Base-by-base conservation (phyloP, 768 basidiomycete species). In the Wakefieldia striispora region DNA sequence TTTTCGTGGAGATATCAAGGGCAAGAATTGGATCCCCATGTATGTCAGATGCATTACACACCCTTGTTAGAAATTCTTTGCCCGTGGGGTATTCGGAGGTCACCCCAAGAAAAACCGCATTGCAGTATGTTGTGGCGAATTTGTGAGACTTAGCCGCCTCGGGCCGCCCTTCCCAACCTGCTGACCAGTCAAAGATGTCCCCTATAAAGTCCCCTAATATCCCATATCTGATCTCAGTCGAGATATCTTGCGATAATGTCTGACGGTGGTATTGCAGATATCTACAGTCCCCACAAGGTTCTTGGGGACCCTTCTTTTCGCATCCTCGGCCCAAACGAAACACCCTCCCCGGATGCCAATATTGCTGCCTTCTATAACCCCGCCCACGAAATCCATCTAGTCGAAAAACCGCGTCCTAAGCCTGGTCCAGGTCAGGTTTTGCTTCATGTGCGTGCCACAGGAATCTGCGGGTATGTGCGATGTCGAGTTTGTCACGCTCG, bases 351-450 rank as follows among this genome's bases (percentile, higher is more conserved):
- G 23, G 71, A 70, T 26, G 75, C 75, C 23, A 83, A 82, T 58
- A 78, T 83, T 44, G 82, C 82, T 34, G 81, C 78, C 0, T 84
- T 82, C 60, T 84, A 84, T 56, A 84, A 84, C 60, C 80, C 80
- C 2, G 66, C 69, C 3, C 79, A 83, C 53, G 80, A 83, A 56
- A 79, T 84, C 31, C 82, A 83, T 64, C 76, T 84, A 24, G 83
- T 84, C n/a, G 70, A 83, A 62, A 84, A 83, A 60, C 81, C 83
- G 6, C 72, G 74, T 38, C 76, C 76, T 1, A 80, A 72, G 35
- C 82, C 83, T 17, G 82, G 81, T 13, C 77, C 78, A 37, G 84
- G 83, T 4, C 83, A 86, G 56, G 84, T 86, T 24, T 70, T 85
- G 7, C 63, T 86, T 9, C 82, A 84, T 57, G 81, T 86, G 36